Conservation (phyloP, 2,329 filamentous ascomycete genomes). For the Cercospora berteroae region DNA sequence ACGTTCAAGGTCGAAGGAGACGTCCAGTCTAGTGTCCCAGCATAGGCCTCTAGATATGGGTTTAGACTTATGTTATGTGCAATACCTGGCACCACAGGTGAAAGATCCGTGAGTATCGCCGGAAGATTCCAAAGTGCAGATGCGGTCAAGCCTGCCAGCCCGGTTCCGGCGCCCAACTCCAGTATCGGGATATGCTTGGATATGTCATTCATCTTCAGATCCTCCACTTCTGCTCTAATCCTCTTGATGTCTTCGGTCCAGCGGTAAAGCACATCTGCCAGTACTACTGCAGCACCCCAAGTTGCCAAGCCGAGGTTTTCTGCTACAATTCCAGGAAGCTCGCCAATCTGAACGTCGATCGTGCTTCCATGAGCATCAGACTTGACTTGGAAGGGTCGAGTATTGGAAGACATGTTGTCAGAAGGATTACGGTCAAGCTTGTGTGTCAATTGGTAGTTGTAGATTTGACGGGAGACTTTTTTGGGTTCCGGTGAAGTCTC, state of each 20-base stretch:
- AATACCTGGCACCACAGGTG: constrained; percentile 36
- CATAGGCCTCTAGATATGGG: constrained; percentile 17
- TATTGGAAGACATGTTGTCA: constrained; percentile 17
- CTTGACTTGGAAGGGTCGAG: constrained; percentile 85
- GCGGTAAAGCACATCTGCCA: constrained; percentile 39
- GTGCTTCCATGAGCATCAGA: constrained; percentile 48
- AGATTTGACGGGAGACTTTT: background rate
- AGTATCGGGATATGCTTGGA: constrained; percentile 29
- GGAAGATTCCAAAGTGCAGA: constrained; percentile 34
- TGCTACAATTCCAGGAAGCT: constrained; percentile 28
- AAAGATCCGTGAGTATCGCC: constrained; percentile 39
- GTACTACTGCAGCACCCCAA: constrained; percentile 41
- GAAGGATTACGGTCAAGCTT: background rate
- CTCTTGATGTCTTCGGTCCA: constrained; percentile 24
- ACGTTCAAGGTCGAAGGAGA: constrained; percentile 27
- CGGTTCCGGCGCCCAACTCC: constrained; percentile 43
- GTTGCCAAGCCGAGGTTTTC: constrained; percentile 42
- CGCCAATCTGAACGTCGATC: constrained; percentile 23
- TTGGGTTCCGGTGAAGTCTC: background rate
- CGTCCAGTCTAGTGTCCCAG: constrained; percentile 43
- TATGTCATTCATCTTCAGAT: constrained; percentile 12
- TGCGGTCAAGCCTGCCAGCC: constrained; percentile 40
- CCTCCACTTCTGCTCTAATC: background rate
- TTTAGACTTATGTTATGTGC: constrained; percentile 39
- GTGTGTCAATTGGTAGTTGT: background rate